Conservation (phyloP, 202 grass and related monocot genomes). For the Sporobolus alterniflorus region DNA sequence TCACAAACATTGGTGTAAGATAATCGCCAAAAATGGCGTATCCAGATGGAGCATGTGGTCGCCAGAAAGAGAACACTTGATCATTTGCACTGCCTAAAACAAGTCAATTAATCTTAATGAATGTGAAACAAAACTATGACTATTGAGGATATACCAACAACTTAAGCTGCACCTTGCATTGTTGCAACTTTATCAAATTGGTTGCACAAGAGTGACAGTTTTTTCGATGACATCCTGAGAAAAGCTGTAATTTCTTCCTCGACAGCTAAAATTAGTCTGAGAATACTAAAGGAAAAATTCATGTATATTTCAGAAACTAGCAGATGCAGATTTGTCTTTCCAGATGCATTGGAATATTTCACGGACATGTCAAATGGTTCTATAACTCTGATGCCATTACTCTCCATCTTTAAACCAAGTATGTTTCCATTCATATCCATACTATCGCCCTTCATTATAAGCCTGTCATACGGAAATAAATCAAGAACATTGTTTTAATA, state of each 20-base stretch:
- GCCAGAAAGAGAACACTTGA: conserved; percentile 92
- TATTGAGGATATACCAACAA: conserved; percentile 26
- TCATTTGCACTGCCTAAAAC: conserved; percentile 68
- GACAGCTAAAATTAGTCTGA: conserved; percentile 86
- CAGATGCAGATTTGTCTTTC: conserved; percentile 86
- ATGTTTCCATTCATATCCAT: conserved; percentile 84
- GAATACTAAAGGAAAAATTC: conserved; percentile 99
- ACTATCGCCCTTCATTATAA: conserved; percentile 87
- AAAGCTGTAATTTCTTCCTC: conserved; percentile 98
- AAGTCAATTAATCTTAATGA: conserved; percentile 24
- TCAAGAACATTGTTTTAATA: conserved; percentile 9
- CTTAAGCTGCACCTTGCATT: conserved; percentile 55
- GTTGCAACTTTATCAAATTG: conserved; percentile 91
- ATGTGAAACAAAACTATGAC: conserved; percentile 23
- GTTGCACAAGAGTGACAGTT: conserved; percentile 74
- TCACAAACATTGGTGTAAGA: conserved; percentile 82
- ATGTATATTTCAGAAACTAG: conserved; percentile 92
- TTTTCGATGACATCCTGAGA: conserved; percentile 85
- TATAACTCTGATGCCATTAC: conserved; percentile 94
- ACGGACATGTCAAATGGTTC: conserved; percentile 92
- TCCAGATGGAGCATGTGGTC: conserved; percentile 96
- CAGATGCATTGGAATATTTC: conserved; percentile 78
- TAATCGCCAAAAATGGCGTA: conserved; percentile 93
- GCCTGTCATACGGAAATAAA: conserved; percentile 45
- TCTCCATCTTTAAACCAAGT: conserved; percentile 93